phyloP scores from a whole-genome alignment of 2,329 filamentous ascomycete species.

The Neofusicoccum sp. region DNA sequence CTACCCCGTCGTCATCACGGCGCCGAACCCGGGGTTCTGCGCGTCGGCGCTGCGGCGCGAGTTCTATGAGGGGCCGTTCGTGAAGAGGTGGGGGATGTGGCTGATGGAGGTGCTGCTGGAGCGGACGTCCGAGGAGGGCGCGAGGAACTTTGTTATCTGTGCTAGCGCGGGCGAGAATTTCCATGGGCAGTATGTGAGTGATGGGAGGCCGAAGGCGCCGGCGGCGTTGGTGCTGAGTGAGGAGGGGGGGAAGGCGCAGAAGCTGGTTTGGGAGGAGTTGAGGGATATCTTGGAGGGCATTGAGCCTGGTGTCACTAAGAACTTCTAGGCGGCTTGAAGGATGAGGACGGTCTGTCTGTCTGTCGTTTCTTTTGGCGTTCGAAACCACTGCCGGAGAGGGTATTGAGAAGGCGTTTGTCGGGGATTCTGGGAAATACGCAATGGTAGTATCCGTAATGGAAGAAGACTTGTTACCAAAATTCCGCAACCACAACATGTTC shows the following conservation, averaged over 20 bases:
- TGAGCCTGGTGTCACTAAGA: slow-evolving; percentile 28
- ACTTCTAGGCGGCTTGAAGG: background rate
- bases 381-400: background rate
- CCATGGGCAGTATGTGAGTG: slow-evolving; percentile 43
- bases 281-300: slow-evolving; percentile 39
- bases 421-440: too few relatives aligned
- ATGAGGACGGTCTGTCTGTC: background rate
- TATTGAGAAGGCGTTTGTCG: background rate
- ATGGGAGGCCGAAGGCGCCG: slow-evolving; percentile 31
- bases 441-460: too few relatives aligned
- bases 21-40: slow-evolving; percentile 22
- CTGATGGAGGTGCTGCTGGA: slow-evolving; percentile 29
- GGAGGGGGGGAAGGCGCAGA: slow-evolving; percentile 37
- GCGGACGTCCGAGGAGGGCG: slow-evolving; percentile 41
- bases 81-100: slow-evolving; percentile 1
- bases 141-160: slow-evolving; percentile 41
- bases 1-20: slow-evolving; percentile 20
- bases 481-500: too few relatives aligned
- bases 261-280: slow-evolving; percentile 42
- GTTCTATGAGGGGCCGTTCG: background rate
- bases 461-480: too few relatives aligned
- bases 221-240: slow-evolving; percentile 35
- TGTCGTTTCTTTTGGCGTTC: background rate
- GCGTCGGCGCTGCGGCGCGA: slow-evolving; percentile 19
- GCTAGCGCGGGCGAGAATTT: slow-evolving; percentile 32